Conservation (phyloP, 495 filamentous ascomycete species). For the Penicillium lagena region DNA sequence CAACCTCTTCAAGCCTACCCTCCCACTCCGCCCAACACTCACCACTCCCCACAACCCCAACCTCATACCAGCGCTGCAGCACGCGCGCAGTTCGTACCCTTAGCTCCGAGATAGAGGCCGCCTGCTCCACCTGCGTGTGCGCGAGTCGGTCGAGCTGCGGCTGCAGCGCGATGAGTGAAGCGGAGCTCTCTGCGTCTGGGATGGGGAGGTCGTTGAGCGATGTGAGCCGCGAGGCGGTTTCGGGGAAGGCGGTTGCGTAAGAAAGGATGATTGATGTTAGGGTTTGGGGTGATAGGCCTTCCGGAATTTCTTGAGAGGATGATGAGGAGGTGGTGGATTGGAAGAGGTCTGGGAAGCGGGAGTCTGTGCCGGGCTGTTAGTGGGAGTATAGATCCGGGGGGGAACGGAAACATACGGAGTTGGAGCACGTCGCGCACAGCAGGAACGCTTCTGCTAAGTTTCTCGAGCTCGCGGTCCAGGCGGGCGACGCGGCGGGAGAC, state of each 20-base stretch:
- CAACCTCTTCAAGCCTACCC: constrained; percentile 57
- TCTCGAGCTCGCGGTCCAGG: constrained; percentile 55
- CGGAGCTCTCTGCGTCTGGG: constrained; percentile 61
- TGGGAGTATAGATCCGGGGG: neutral
- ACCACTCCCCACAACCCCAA: constrained; percentile 59
- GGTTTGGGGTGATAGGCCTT: constrained; percentile 35
- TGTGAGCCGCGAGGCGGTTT: constrained; percentile 72
- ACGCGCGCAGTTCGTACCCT: constrained; percentile 63
- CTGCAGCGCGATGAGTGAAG: constrained; percentile 58
- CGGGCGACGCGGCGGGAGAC: constrained; percentile 50
- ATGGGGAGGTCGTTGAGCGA: constrained; percentile 72
- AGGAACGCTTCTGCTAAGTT: constrained; percentile 38
- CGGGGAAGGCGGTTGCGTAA: constrained; percentile 65
- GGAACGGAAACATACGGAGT: constrained; percentile 26
- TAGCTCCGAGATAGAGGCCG: constrained; percentile 63
- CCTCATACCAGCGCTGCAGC: constrained; percentile 78
- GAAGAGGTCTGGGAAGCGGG: constrained; percentile 54
- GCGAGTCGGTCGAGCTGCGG: constrained; percentile 66
- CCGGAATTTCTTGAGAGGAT: constrained; percentile 28
- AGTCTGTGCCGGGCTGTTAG: constrained; percentile 34
- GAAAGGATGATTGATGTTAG: constrained; percentile 65
- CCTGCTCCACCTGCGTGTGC: constrained; percentile 61
- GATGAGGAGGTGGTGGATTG: constrained; percentile 28
- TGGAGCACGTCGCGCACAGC: constrained; percentile 46
- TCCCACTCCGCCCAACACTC: constrained; percentile 73